These are phyloP conservation scores for Digitaria exilis DNA, from an alignment of 202 grass and related monocot species.

Conservation along the genomic window DNA sequence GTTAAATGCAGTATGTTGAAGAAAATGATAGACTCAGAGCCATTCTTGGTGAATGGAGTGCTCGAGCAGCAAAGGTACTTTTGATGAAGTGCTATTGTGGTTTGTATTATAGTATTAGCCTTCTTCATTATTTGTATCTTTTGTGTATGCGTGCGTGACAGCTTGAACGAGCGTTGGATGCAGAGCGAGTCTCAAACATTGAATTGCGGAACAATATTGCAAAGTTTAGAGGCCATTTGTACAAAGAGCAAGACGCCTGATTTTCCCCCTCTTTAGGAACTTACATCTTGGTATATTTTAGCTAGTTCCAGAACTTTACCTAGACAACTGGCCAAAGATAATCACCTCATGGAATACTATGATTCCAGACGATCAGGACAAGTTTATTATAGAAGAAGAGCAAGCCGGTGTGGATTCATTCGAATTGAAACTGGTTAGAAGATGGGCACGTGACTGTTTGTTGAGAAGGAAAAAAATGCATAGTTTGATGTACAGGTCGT, in stretches of 20 bases:
- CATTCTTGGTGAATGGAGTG: slow-evolving; percentile 98
- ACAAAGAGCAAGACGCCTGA: no score
- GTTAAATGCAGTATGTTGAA: slow-evolving; percentile 75
- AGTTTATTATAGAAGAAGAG: slow-evolving; percentile 12
- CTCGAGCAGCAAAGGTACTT: slow-evolving; percentile 92
- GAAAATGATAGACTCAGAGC: slow-evolving; percentile 97
- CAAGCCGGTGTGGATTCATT: not conserved
- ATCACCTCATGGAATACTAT: not conserved
- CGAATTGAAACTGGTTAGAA: not conserved
- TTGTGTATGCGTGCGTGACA: not conserved
- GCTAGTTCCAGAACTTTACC: no score
- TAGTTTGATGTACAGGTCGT: slow-evolving; percentile 19
- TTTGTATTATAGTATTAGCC: slow-evolving; percentile 7
- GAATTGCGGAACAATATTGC: no score
- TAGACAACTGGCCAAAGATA: no score
- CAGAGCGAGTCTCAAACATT: no score
- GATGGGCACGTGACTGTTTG: not conserved
- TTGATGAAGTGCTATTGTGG: slow-evolving; percentile 25
- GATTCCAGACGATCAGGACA: not conserved
- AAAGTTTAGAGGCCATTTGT: no score
- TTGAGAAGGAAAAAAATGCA: slow-evolving; percentile 5
- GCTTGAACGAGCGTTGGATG: no score
- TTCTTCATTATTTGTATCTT: not conserved
- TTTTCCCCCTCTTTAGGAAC: not conserved
- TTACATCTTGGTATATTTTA: no score